Percentiles rank a stretch among this genome's conserved stretches.
phyloP scores from a whole-genome alignment of 1,284 basidiomycete genomes.

The Hemileia vastatrix region DNA sequence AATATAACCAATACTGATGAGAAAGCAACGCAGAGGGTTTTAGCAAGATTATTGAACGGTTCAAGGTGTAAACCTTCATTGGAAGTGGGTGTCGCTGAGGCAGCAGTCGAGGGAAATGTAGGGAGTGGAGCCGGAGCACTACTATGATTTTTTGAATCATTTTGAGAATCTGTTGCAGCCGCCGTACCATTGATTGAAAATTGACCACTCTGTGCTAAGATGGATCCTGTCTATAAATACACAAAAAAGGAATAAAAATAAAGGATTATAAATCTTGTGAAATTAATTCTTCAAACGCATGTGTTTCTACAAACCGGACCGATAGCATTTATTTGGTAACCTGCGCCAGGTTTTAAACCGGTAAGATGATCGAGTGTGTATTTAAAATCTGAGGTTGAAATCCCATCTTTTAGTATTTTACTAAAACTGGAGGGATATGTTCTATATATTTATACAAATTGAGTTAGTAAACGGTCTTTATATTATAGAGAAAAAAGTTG shows the following conservation, averaged over 20 bases:
- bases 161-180: too few species aligned
- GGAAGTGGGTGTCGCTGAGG: too few species aligned
- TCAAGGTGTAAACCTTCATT: too few species aligned
- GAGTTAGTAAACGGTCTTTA: neutral
- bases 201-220: conserved; percentile 18
- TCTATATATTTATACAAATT: too few species aligned
- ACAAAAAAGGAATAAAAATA: neutral
- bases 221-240: conserved; percentile 9
- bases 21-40: too few species aligned
- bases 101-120: too few species aligned
- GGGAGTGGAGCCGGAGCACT: too few species aligned
- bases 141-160: too few species aligned
- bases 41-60: too few species aligned
- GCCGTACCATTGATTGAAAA: conserved; percentile 15
- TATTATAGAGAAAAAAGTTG: neutral
- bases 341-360: conserved; percentile 10
- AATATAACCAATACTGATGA: too few species aligned
- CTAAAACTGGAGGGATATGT: conserved; percentile 13
- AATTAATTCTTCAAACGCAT: neutral
- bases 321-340: conserved; percentile 20
- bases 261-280: neutral
- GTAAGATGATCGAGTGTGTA: conserved; percentile 7
- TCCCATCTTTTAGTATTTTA: conserved; percentile 17
- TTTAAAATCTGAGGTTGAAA: conserved; percentile 19
- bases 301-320: neutral